A percentile compares a stretch with the other conserved stretches of the same genome.
phyloP scores from a whole-genome alignment of 768 basidiomycete species.

The Xerocomus potaroensis region DNA sequence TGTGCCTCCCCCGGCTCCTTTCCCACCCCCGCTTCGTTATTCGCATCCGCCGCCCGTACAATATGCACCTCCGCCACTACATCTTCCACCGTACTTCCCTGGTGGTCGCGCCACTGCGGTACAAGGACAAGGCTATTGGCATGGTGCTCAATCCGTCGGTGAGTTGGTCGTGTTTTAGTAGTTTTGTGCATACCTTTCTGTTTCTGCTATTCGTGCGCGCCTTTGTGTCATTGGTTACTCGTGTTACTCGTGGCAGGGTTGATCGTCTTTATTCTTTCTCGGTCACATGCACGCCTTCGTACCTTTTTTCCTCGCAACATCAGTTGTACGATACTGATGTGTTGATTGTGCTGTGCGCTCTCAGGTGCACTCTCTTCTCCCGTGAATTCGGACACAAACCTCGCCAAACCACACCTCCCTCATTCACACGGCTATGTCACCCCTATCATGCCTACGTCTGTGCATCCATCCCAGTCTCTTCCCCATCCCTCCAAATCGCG shows the following conservation, averaged over 20 bases:
- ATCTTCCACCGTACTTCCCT: constrained; percentile 16
- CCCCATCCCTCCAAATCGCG: constrained; percentile 2
- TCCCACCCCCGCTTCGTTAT: constrained; percentile 8
- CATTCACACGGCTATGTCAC: constrained; percentile 4
- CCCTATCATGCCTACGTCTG: constrained; percentile 1
- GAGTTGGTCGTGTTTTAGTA: constrained; percentile 12
- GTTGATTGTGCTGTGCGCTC: not conserved
- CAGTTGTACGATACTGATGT: constrained; percentile 7
- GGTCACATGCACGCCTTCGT: not conserved
- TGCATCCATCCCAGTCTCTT: not conserved
- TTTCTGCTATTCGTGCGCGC: too few species aligned
- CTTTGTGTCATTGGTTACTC: not conserved
- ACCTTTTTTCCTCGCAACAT: not conserved
- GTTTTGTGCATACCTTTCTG: not conserved
- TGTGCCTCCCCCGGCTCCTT: constrained; percentile 3
- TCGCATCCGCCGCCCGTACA: constrained; percentile 11
- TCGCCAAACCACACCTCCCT: constrained; percentile 1
- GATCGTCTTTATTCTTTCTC: not conserved
- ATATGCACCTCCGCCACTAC: constrained; percentile 11
- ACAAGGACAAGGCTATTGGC: constrained; percentile 23
- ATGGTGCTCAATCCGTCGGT: constrained; percentile 15
- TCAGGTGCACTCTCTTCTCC: constrained; percentile 18
- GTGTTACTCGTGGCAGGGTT: constrained; percentile 2
- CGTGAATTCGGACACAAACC: constrained; percentile 7
- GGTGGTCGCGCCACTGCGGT: constrained; percentile 3